phyloP scores from a whole-genome alignment of 2,329 filamentous ascomycete genomes.

The Nothophoma quercina region DNA sequence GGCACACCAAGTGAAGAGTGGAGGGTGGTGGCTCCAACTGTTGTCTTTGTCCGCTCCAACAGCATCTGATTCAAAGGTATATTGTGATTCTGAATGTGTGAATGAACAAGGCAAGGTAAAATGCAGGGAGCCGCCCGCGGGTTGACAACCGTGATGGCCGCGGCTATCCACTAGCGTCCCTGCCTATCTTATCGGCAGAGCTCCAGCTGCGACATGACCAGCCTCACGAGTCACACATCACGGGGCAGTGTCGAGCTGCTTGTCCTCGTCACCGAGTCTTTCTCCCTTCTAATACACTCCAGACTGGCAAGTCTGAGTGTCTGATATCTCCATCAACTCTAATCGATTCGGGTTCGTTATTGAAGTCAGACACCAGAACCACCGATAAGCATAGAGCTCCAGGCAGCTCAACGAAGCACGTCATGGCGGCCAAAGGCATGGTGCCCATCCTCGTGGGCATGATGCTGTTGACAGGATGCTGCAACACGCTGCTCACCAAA shows the following conservation, averaged over 20 bases:
- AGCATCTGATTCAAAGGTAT: no score
- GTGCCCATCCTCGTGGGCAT: conserved; percentile 89
- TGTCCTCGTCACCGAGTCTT: conserved; percentile 14
- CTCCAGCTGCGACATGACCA: conserved; percentile 29
- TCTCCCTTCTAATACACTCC: not conserved
- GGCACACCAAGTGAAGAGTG: no score
- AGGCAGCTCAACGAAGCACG: conserved; percentile 18
- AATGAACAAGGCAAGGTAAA: not conserved
- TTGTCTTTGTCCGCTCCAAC: no score
- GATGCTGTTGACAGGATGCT: conserved; percentile 96
- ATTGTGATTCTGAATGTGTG: not conserved
- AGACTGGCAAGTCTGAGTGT: not conserved
- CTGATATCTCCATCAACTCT: not conserved
- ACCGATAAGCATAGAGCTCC: conserved; percentile 13
- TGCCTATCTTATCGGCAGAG: conserved; percentile 35
- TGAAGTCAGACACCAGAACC: not conserved
- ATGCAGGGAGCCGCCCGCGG: not conserved
- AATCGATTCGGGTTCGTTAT: not conserved
- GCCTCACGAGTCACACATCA: conserved; percentile 41
- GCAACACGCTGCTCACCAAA: conserved; percentile 96
- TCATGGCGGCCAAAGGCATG: conserved; percentile 74
- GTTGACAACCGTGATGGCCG: no score
- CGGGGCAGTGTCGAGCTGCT: conserved; percentile 34
- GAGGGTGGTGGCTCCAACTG: no score
- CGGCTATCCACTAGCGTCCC: conserved; percentile 11